Conservation (phyloP, 805 yeast genomes). For the Tetrapisispora namnaoensis region DNA sequence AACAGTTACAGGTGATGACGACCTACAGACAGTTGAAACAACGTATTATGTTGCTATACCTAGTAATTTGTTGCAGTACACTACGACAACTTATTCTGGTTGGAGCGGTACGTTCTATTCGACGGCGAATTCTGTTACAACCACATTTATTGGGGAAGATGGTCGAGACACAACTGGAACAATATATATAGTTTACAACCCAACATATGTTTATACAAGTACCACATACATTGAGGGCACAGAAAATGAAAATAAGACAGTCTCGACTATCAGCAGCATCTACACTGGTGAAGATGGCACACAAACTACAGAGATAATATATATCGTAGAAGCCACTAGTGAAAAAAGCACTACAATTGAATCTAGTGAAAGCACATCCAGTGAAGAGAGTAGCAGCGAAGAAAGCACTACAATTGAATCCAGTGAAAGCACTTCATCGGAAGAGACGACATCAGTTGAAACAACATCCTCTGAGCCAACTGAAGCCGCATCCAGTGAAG, state of each 20-base stretch:
- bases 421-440: too few relatives aligned
- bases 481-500: too few relatives aligned
- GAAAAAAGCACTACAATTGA: too few relatives aligned
- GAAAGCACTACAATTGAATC: too few relatives aligned
- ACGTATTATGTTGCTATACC: constrained; percentile 1
- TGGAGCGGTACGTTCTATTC: background rate
- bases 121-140: background rate
- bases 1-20: constrained; percentile 1
- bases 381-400: too few relatives aligned
- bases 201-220: background rate
- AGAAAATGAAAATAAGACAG: background rate
- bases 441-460: too few relatives aligned
- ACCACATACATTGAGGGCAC: background rate
- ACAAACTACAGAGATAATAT: background rate
- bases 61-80: background rate
- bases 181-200: background rate
- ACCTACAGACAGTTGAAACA: background rate
- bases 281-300: background rate
- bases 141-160: background rate
- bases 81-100: background rate
- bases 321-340: background rate
- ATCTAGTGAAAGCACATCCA: too few relatives aligned
- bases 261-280: background rate
- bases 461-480: too few relatives aligned
- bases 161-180: background rate